phyloP scores from a whole-genome alignment of 2,329 filamentous ascomycete species.

The Rhynchosporium agropyri region DNA sequence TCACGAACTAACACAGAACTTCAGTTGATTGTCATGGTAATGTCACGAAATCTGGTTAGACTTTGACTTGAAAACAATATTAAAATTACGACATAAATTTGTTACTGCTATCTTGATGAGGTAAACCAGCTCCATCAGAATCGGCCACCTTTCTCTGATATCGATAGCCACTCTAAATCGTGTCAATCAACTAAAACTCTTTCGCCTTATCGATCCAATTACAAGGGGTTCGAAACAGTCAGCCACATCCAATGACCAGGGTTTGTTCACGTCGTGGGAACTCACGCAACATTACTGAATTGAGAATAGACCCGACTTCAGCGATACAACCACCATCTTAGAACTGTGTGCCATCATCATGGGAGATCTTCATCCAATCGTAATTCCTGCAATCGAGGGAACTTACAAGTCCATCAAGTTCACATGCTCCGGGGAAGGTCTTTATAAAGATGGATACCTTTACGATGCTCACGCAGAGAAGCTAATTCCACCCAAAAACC shows the following conservation, averaged over 20 bases:
- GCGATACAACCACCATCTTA: background rate
- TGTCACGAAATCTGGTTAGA: too few relatives aligned
- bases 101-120: too few relatives aligned
- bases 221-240: too few relatives aligned
- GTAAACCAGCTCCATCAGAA: too few relatives aligned
- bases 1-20: too few relatives aligned
- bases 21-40: too few relatives aligned
- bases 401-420: conserved; percentile 29
- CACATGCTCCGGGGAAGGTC: conserved; percentile 28
- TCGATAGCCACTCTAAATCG: too few relatives aligned
- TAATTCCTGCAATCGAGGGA: conserved; percentile 25
- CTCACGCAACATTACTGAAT: background rate
- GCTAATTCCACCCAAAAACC: conserved; percentile 26
- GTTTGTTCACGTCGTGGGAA: background rate
- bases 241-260: background rate
- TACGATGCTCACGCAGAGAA: conserved; percentile 30
- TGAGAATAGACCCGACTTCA: background rate
- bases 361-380: conserved; percentile 27
- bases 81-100: too few relatives aligned
- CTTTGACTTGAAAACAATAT: too few relatives aligned
- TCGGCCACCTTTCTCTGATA: too few relatives aligned
- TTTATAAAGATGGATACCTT: conserved; percentile 27
- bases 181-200: too few relatives aligned
- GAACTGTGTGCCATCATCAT: conserved; percentile 11
- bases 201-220: too few relatives aligned